Evolutionary conservation across 345 rosid genomes (phyloP), one percentile per base, ranked within the genome.

Genomic region (Populus euphratica): DNA sequence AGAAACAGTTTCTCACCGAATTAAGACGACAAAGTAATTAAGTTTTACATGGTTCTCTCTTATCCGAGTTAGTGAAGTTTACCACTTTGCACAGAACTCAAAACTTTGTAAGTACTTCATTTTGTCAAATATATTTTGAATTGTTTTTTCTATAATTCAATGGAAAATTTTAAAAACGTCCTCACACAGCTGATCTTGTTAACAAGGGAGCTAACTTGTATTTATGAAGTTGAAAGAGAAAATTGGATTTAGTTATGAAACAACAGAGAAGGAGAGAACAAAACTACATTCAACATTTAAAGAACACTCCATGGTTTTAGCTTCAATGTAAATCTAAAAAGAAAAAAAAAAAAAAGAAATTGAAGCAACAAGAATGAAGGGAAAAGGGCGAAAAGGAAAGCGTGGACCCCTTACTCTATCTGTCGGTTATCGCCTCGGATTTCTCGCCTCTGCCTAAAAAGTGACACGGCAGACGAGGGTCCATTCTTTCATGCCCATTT

Each of bases 361-460:
- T 10, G 5, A 47, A 38, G 38, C 6, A 35, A 65, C 11, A 49
- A 70, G 47, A 69, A 47, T 31, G 72, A 20, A 31, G 83, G 69
- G 63, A 17, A 54, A 80, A 81, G 76, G 52, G 52, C 21, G 70
- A 83, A 78, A 83, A 75, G 73, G 5, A 68, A 44, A 71, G 84
- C 81, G 87, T 80, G 86, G 88, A 86, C 89, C 88, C 85, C 85
- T 72, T 81, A 70, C 73, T 36, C 77, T 77, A 61, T 81, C 84
- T 83, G 87, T 86, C 88, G 91, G 87, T 88, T 88, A 82, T 83
- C 77, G 80, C 87, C 86, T 88, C 86, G 89, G 83, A 83, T 75
- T 85, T 81, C 70, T 86, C 86, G 77, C 80, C 85, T 36, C 66
- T 78, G 82, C 70, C 82, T 39, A 75, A 83, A 77, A 85, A 81